Conservation (phyloP, 306 rosid genomes). For the Castanea crenata region DNA sequence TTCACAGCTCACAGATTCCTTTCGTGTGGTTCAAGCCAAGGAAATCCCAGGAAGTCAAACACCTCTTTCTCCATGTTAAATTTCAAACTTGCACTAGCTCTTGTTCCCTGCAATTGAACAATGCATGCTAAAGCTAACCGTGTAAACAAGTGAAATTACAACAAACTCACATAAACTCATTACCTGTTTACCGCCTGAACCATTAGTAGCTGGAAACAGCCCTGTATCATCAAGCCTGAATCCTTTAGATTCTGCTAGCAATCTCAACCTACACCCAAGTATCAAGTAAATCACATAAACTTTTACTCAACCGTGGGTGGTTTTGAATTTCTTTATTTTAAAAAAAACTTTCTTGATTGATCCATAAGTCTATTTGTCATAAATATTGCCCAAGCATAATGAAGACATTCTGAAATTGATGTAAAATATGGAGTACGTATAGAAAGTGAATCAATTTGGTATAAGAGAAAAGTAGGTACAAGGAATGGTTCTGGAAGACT, state of each 20-base stretch:
- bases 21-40: slow-evolving; percentile 85
- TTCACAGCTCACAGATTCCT: slow-evolving; percentile 61
- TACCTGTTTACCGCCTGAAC: slow-evolving; percentile 75
- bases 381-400: neutral
- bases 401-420: neutral
- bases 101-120: slow-evolving; percentile 56
- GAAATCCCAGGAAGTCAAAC: slow-evolving; percentile 79
- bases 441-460: neutral
- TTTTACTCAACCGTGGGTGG: neutral
- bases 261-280: slow-evolving; percentile 65
- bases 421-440: neutral
- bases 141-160: neutral
- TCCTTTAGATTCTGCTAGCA: slow-evolving; percentile 86
- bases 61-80: slow-evolving; percentile 71
- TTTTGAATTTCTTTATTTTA: neutral
- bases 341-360: neutral
- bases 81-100: slow-evolving; percentile 70
- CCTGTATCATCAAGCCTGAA: slow-evolving; percentile 91
- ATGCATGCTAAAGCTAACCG: neutral
- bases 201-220: slow-evolving; percentile 65
- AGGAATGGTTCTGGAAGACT: neutral
- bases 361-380: neutral
- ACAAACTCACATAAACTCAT: neutral
- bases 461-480: neutral
- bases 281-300: neutral